Conservation (phyloP, 2,329 filamentous ascomycete species). For the Claviceps cyperi region DNA sequence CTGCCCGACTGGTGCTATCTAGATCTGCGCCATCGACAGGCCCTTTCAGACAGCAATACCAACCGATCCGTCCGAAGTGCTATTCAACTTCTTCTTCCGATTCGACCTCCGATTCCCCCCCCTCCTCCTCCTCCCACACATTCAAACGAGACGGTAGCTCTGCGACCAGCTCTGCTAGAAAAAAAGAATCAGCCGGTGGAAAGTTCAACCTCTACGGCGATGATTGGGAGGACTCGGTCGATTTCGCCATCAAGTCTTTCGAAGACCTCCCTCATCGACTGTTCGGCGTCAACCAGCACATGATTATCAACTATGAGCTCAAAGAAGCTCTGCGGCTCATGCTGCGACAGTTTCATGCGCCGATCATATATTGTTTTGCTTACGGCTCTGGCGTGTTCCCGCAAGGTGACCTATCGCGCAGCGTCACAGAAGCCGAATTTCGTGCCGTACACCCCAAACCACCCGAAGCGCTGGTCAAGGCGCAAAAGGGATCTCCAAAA, state of each 20-base stretch:
- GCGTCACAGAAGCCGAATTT: constrained; percentile 41
- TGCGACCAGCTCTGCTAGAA: constrained; percentile 1
- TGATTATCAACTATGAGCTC: constrained; percentile 89
- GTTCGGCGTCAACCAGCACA: constrained; percentile 93
- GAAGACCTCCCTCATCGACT: constrained; percentile 30
- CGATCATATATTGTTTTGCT: constrained; percentile 91
- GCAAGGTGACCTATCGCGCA: constrained; percentile 43
- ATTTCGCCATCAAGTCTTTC: constrained; percentile 28
- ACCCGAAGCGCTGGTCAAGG: constrained; percentile 64
- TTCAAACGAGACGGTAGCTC: constrained; percentile 7
- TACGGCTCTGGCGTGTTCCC: constrained; percentile 96
- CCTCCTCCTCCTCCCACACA: neutral
- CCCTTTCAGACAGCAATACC: constrained; percentile 3
- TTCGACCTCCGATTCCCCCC: neutral
- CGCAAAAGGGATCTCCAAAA: constrained; percentile 77
- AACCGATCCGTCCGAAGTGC: constrained; percentile 4
- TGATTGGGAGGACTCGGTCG: constrained; percentile 29
- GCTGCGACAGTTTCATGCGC: constrained; percentile 80
- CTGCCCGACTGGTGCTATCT: constrained; percentile 6
- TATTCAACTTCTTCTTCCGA: neutral
- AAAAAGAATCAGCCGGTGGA: constrained; percentile 14
- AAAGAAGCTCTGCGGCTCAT: constrained; percentile 80
- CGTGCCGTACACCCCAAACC: constrained; percentile 66
- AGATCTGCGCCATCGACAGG: constrained; percentile 4
- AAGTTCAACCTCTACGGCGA: constrained; percentile 24